Percentiles rank a stretch among this genome's conserved stretches.
phyloP scores from a whole-genome alignment of 169 alveolate genomes.

The Plasmodium chabaudi region DNA sequence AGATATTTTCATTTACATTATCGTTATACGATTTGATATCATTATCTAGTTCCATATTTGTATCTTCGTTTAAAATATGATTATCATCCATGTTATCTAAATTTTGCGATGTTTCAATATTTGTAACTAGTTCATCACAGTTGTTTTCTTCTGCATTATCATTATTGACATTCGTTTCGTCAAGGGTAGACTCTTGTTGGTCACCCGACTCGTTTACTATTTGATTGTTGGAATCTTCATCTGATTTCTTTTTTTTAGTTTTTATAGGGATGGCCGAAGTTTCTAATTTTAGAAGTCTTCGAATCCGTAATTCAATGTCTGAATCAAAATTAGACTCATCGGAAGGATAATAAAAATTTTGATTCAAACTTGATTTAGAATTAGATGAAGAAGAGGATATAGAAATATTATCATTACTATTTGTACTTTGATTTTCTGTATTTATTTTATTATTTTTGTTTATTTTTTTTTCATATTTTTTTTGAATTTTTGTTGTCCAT shows the following conservation, averaged over 20 bases:
- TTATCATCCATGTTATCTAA: no score
- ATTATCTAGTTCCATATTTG: no score
- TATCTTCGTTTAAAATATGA: no score
- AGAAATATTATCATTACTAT: conserved; percentile 1
- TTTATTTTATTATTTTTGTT: background rate
- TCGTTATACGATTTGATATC: no score
- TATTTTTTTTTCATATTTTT: conserved; percentile 30
- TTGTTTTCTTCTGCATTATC: no score
- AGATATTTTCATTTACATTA: no score
- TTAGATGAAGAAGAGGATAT: conserved; percentile 37
- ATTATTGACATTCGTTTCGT: no score
- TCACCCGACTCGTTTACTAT: background rate
- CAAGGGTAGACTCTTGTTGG: no score
- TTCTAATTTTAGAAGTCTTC: conserved; percentile 25
- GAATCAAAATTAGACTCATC: conserved; percentile 63
- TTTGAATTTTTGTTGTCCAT: conserved; percentile 52
- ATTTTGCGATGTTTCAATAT: no score
- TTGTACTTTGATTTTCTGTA: background rate
- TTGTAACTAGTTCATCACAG: no score
- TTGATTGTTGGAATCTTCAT: background rate
- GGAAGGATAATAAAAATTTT: conserved; percentile 20
- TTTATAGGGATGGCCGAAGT: background rate
- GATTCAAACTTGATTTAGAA: conserved; percentile 31
- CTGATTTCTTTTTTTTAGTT: conserved; percentile 2
- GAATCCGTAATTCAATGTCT: conserved; percentile 25